These are phyloP conservation scores for Albophoma yamanashiensis DNA, from an alignment of 2,329 filamentous ascomycete species.

Conservation along the genomic window DNA sequence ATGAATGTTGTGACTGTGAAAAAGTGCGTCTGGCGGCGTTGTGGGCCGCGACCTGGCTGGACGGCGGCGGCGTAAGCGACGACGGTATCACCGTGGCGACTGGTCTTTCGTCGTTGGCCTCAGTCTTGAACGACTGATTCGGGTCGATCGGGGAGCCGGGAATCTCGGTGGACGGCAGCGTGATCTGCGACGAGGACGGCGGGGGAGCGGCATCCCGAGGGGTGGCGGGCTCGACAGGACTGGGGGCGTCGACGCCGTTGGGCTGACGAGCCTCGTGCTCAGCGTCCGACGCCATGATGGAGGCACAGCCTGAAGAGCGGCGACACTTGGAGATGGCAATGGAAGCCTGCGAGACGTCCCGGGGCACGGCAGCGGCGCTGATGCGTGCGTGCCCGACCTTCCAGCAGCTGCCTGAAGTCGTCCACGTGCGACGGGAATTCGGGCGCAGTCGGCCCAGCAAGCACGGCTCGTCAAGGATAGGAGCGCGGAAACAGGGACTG, in stretches of 20 bases:
- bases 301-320: not conserved
- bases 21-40: conserved; percentile 16
- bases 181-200: conserved; percentile 35
- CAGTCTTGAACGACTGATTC: conserved; percentile 36
- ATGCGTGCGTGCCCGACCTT: not conserved
- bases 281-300: conserved; percentile 24
- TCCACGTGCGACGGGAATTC: not conserved
- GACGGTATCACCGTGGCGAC: conserved; percentile 41
- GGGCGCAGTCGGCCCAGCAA: not conserved
- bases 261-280: conserved; percentile 21
- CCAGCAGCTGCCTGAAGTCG: not conserved
- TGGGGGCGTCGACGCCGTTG: conserved; percentile 21
- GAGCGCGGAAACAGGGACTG: no score
- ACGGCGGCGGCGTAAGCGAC: conserved; percentile 47
- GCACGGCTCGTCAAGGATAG: no score
- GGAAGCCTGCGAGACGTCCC: not conserved
- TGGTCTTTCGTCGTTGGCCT: conserved; percentile 35
- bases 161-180: conserved; percentile 46
- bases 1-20: conserved; percentile 34
- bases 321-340: not conserved
- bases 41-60: conserved; percentile 34
- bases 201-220: conserved; percentile 17
- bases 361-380: not conserved
- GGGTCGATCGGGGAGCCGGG: conserved; percentile 42
- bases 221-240: conserved; percentile 20